phyloP scores from a whole-genome alignment of 352 stramenopile genomes.

The Phytophthora ramorum region DNA sequence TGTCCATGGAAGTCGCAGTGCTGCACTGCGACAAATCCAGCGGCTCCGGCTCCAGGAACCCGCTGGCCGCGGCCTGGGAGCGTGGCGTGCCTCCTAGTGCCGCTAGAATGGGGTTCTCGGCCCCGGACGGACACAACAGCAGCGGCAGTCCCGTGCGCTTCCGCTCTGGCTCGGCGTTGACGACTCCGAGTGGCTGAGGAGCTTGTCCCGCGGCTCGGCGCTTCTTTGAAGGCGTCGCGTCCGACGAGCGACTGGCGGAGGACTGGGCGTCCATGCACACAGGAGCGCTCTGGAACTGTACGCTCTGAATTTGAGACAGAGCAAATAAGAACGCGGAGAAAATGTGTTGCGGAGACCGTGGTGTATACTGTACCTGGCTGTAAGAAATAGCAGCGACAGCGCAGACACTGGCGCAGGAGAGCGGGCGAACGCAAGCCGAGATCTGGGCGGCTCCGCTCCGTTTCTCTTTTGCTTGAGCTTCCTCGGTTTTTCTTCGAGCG shows the following conservation, averaged over 20 bases:
- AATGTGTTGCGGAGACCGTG: neutral
- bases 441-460: neutral
- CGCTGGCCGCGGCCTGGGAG: conserved; percentile 22
- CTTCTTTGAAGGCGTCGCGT: conserved; percentile 66
- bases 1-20: conserved; percentile 9
- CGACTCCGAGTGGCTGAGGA: conserved; percentile 18
- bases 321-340: neutral
- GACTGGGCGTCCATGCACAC: conserved; percentile 23
- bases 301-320: neutral
- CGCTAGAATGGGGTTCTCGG: conserved; percentile 69
- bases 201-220: conserved; percentile 29
- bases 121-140: conserved; percentile 30
- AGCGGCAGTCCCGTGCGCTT: conserved; percentile 23
- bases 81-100: conserved; percentile 69
- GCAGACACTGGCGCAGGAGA: neutral
- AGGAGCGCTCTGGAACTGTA: neutral
- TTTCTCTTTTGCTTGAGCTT: neutral
- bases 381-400: neutral
- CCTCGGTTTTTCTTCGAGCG: neutral
- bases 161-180: conserved; percentile 15
- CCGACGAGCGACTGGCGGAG: conserved; percentile 10
- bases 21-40: conserved; percentile 45
- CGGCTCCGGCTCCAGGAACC: conserved; percentile 48
- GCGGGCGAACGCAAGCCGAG: neutral
- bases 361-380: neutral